Conservation (phyloP, 805 yeast species). For the Zygoascus ofunaensis region DNA sequence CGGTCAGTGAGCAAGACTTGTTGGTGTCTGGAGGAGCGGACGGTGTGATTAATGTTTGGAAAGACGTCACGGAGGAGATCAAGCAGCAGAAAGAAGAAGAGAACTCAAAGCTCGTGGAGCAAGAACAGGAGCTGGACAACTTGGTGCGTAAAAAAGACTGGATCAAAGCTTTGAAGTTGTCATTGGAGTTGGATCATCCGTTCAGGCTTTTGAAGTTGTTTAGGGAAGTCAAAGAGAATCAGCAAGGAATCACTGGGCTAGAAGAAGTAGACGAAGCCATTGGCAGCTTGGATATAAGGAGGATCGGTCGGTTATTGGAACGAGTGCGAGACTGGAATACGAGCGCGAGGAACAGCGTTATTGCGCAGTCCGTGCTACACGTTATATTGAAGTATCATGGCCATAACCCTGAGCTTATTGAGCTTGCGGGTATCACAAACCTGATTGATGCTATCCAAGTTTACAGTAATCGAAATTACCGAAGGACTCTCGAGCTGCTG, state of each 20-base stretch:
- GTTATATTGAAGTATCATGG: conserved; percentile 43
- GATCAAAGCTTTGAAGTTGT: conserved; percentile 80
- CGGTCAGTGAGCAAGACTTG: conserved; percentile 39
- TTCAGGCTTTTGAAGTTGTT: conserved; percentile 76
- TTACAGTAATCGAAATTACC: conserved; percentile 77
- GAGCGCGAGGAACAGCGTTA: conserved; percentile 66
- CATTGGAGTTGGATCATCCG: conserved; percentile 82
- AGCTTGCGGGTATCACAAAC: conserved; percentile 57
- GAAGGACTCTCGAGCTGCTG: conserved; percentile 64
- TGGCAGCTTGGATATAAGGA: conserved; percentile 45
- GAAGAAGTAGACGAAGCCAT: conserved; percentile 57
- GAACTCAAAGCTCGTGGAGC: conserved; percentile 60
- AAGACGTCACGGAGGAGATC: conserved; percentile 73
- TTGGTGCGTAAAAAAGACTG: conserved; percentile 65
- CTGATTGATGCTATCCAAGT: conserved; percentile 73
- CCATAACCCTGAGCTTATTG: conserved; percentile 48
- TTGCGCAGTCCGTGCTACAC: conserved; percentile 69
- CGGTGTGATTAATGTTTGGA: conserved; percentile 84
- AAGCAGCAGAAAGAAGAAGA: conserved; percentile 41
- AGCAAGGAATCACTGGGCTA: conserved; percentile 46
- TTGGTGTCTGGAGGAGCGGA: conserved; percentile 91
- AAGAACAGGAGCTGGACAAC: conserved; percentile 80
- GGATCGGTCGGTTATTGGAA: conserved; percentile 51
- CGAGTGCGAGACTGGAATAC: conserved; percentile 94
- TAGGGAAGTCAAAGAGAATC: conserved; percentile 43